A percentile compares a stretch with the other conserved stretches of the same genome.
Evolutionary conservation across 2,329 filamentous ascomycete genomes (phyloP).

Genomic region (Alternaria triticimaculans): DNA sequence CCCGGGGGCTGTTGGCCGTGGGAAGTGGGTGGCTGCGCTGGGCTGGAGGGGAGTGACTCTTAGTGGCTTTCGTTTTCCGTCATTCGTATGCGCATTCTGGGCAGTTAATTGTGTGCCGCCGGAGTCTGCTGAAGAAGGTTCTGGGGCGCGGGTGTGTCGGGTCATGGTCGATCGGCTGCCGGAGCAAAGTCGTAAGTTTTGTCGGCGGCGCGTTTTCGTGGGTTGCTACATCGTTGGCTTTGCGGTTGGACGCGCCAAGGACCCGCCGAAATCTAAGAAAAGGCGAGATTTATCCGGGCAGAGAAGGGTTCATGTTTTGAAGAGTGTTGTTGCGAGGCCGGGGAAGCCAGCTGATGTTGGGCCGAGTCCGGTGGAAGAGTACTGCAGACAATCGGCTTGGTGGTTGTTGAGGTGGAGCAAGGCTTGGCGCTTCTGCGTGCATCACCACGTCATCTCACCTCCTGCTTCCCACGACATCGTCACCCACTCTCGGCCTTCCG

Average conservation of each 20-base stretch:
- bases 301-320: fast-evolving
- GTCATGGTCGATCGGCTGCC: background rate
- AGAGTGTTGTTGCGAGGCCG: background rate
- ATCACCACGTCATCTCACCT: background rate
- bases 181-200: background rate
- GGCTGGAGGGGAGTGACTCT: background rate
- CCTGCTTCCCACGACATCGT: background rate
- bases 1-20: background rate
- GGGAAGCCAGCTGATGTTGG: background rate
- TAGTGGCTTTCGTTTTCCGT: background rate
- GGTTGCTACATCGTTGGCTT: background rate
- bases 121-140: background rate
- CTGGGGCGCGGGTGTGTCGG: too few relatives aligned
- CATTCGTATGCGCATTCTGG: background rate
- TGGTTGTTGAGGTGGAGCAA: too few relatives aligned
- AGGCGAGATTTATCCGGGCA: background rate
- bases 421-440: background rate
- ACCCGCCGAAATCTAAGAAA: background rate
- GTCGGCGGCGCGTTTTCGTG: background rate
- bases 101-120: background rate
- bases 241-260: background rate
- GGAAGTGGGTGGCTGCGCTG: background rate
- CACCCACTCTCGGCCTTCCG: background rate
- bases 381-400: background rate
- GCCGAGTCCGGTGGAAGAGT: background rate